These are phyloP conservation scores for Lasiodiplodia sp. DNA, from an alignment of 2,329 filamentous ascomycete species.

Conservation along the genomic window DNA sequence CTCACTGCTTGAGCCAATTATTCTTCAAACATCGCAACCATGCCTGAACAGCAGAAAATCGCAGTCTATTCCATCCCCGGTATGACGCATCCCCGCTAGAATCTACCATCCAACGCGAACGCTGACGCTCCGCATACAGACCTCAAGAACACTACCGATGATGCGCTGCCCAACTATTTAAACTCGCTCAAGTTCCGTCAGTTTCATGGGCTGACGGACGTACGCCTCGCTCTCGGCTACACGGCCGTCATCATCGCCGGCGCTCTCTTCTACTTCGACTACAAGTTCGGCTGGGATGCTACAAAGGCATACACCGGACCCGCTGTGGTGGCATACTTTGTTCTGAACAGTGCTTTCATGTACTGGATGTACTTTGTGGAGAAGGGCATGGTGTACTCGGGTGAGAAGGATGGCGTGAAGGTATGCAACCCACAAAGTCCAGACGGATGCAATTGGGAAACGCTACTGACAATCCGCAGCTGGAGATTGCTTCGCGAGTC, in stretches of 20 bases:
- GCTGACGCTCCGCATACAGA: conserved; percentile 62
- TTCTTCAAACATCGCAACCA: conserved; percentile 31
- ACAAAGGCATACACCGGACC: conserved; percentile 82
- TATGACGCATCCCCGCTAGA: conserved; percentile 41
- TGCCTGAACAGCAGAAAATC: conserved; percentile 59
- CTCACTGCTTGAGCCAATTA: conserved; percentile 23
- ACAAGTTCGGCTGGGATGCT: conserved; percentile 84
- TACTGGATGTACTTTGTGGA: conserved; percentile 88
- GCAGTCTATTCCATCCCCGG: conserved; percentile 72
- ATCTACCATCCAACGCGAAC: not conserved
- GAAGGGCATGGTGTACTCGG: conserved; percentile 81
- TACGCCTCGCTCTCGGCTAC: conserved; percentile 85
- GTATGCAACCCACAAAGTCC: conserved; percentile 48
- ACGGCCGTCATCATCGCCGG: conserved; percentile 79
- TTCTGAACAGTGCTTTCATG: conserved; percentile 79
- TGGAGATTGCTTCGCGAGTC: conserved; percentile 74
- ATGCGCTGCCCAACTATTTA: conserved; percentile 92
- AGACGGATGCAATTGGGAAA: not conserved
- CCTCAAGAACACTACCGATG: conserved; percentile 95
- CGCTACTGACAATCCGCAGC: conserved; percentile 53
- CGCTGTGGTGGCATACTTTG: conserved; percentile 80
- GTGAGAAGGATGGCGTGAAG: conserved; percentile 73
- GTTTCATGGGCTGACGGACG: conserved; percentile 79
- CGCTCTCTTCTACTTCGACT: conserved; percentile 89
- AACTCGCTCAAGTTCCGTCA: conserved; percentile 86